Evolutionary conservation across 805 yeast species (phyloP).

Genomic region (Yamadazyma nakazawae): DNA sequence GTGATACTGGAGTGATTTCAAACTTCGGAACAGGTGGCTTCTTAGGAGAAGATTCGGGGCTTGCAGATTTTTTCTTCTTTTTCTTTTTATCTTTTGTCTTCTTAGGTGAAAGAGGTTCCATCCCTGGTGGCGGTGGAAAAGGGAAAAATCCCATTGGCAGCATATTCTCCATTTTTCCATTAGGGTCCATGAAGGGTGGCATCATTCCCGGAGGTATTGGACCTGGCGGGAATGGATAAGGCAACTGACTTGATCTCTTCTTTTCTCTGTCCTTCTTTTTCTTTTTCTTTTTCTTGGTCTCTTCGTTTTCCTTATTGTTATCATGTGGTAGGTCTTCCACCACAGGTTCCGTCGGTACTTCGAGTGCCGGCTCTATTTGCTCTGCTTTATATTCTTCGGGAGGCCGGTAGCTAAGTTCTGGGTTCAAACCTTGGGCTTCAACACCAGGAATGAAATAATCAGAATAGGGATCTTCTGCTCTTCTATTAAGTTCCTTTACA

Average conservation of each 20-base stretch:
- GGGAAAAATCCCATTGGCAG: conserved; percentile 14
- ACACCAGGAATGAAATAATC: conserved; percentile 22
- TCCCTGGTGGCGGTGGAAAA: conserved; percentile 16
- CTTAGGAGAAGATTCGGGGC: conserved; percentile 11
- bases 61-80: conserved; percentile 17
- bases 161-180: conserved; percentile 6
- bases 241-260: conserved; percentile 7
- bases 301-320: conserved; percentile 14
- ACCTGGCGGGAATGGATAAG: conserved; percentile 13
- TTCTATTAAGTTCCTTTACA: conserved; percentile 7
- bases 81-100: conserved; percentile 17
- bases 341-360: not conserved
- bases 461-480: conserved; percentile 24
- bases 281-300: conserved; percentile 15
- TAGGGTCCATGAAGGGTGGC: conserved; percentile 10
- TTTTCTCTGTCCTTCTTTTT: conserved; percentile 12
- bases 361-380: not conserved
- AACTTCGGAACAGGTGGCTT: conserved; percentile 10
- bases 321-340: not conserved
- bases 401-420: not conserved
- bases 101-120: conserved; percentile 12
- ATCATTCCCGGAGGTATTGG: conserved; percentile 15
- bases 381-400: not conserved
- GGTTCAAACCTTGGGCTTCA: not conserved
- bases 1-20: conserved; percentile 9